A percentile compares a stretch with the other conserved stretches of the same genome.
Evolutionary conservation across 352 stramenopile genomes (phyloP).

Genomic region (Globisporangium middletonii): DNA sequence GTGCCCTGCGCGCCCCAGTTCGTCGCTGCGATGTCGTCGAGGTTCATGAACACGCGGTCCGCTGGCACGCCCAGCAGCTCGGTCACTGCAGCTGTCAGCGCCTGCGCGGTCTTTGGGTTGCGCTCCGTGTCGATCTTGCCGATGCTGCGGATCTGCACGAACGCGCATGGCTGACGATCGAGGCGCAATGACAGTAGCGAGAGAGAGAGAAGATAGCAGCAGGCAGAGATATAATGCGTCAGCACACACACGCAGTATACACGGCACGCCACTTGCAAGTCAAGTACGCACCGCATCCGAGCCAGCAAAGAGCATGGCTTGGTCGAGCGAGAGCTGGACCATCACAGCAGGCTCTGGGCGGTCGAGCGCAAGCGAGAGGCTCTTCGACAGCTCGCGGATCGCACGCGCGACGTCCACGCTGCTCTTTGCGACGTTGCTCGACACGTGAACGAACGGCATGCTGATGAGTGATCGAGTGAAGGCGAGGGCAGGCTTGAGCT

Average conservation of each 20-base stretch:
- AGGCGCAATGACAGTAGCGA: not conserved
- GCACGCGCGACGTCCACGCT: constrained; percentile 11
- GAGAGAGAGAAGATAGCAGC: too few relatives aligned
- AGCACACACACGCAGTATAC: not conserved
- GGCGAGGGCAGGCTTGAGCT: too few relatives aligned
- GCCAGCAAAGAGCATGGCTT: constrained; percentile 20
- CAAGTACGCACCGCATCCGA: constrained; percentile 12
- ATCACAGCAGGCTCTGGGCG: constrained; percentile 14
- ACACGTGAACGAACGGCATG: constrained; percentile 25
- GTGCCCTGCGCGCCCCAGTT: constrained; percentile 26
- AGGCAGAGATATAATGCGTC: not conserved
- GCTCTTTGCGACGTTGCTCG: constrained; percentile 17
- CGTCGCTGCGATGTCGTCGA: constrained; percentile 22
- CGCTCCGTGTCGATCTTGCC: constrained; percentile 21
- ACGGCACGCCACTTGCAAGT: too few relatives aligned
- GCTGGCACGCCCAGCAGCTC: constrained; percentile 18
- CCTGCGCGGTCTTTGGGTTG: constrained; percentile 19
- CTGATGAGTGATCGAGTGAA: constrained; percentile 2
- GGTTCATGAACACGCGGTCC: constrained; percentile 32
- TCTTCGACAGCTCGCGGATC: constrained; percentile 17
- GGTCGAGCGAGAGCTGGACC: constrained; percentile 18
- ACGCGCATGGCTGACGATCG: constrained; percentile 12
- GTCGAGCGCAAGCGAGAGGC: constrained; percentile 13
- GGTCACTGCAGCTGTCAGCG: constrained; percentile 8
- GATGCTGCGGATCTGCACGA: constrained; percentile 25